Percentiles rank a stretch among this genome's conserved stretches.
These are phyloP conservation scores for Extremus antarcticus DNA, from an alignment of 495 filamentous ascomycete genomes.

Conservation along the genomic window DNA sequence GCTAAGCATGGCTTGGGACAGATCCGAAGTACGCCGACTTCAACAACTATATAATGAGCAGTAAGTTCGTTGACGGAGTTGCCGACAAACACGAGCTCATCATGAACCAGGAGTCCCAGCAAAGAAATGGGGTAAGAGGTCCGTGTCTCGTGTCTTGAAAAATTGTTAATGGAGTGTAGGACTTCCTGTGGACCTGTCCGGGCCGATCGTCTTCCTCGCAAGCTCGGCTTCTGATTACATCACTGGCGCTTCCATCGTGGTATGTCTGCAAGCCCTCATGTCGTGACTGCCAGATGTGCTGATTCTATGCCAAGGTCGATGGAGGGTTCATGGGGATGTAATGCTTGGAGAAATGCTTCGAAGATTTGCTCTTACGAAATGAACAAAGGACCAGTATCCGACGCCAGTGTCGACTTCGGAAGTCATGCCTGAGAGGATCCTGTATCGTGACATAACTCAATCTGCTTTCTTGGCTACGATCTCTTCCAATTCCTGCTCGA, in stretches of 20 bases:
- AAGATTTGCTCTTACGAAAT: no score
- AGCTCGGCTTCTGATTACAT: conserved; percentile 21
- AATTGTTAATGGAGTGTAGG: background rate
- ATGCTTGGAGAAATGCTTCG: no score
- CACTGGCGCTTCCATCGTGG: background rate
- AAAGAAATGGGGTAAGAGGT: conserved; percentile 18
- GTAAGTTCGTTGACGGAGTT: no score
- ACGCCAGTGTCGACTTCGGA: background rate
- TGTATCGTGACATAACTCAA: no score
- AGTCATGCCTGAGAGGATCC: background rate
- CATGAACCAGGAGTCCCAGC: conserved; percentile 22
- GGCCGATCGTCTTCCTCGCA: conserved; percentile 19
- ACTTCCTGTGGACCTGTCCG: conserved; percentile 20
- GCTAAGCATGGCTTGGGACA: background rate
- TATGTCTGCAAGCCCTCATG: background rate
- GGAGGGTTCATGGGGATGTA: background rate
- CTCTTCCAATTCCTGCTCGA: background rate
- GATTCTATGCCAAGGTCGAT: background rate
- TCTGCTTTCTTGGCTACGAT: background rate
- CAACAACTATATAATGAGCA: conserved; percentile 16
- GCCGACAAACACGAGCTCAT: no score
- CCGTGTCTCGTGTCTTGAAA: no score
- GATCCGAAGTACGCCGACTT: conserved; percentile 17
- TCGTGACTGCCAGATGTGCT: background rate
- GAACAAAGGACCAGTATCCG: no score